phyloP scores from a whole-genome alignment of 2,329 filamentous ascomycete genomes.

The Colletotrichum higginsianum region DNA sequence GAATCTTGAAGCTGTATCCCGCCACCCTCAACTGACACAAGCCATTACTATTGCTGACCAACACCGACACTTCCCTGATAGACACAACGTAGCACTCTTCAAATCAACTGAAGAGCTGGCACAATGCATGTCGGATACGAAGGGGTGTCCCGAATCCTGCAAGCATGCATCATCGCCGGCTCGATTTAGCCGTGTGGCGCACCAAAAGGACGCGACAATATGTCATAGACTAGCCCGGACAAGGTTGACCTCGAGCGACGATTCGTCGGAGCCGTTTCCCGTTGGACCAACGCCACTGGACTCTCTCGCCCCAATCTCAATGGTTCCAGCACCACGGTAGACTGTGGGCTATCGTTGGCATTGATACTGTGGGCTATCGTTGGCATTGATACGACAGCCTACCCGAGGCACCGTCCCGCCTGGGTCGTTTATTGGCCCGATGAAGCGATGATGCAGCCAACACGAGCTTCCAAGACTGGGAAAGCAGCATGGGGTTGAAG shows the following conservation, averaged over 20 bases:
- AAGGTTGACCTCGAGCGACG: not conserved
- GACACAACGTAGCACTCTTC: not conserved
- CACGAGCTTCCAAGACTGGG: constrained; percentile 5
- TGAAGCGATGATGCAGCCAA: not conserved
- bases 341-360: not conserved
- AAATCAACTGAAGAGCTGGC: not conserved
- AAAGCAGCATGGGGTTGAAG: constrained; percentile 1
- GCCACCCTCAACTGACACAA: too few species aligned
- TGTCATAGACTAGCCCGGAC: constrained; percentile 1
- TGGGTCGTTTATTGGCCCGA: constrained; percentile 19
- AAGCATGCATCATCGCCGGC: not conserved
- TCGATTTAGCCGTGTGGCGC: constrained; percentile 4
- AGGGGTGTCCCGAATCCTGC: not conserved
- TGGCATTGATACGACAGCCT: constrained; percentile 4
- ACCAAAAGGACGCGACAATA: not conserved
- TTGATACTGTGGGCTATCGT: not conserved
- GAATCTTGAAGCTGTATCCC: too few species aligned
- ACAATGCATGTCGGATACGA: not conserved
- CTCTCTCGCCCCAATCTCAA: not conserved
- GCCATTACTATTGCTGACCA: too few species aligned
- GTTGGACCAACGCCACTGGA: not conserved
- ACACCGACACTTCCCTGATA: not conserved
- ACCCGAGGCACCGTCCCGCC: constrained; percentile 12
- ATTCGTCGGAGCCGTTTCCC: not conserved
- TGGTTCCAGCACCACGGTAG: not conserved